A percentile compares a stretch with the other conserved stretches of the same genome.
Conservation (phyloP, 495 filamentous ascomycete species). For the Aspergillus wentii region DNA sequence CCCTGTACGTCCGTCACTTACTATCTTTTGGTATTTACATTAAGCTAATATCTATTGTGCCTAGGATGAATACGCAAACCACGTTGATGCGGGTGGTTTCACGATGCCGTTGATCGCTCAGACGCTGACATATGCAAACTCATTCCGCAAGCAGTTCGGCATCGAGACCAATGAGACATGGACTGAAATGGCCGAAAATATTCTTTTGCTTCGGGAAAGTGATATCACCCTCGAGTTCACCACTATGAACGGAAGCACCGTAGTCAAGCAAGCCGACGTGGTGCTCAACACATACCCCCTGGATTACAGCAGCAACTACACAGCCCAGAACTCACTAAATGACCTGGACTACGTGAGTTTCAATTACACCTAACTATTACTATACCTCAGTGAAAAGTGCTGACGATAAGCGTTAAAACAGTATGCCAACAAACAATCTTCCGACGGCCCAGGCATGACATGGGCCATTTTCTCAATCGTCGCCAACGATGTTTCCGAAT, state of each 20-base stretch:
- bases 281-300: slow-evolving; percentile 57
- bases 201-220: slow-evolving; percentile 50
- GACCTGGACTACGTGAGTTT: slow-evolving; percentile 52
- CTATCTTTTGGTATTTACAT: too few species aligned
- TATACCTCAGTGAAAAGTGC: not conserved
- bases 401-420: slow-evolving; percentile 13
- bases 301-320: slow-evolving; percentile 52
- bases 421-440: slow-evolving; percentile 60
- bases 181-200: slow-evolving; percentile 46
- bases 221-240: slow-evolving; percentile 68
- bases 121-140: slow-evolving; percentile 51
- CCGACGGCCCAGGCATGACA: slow-evolving; percentile 62
- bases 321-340: slow-evolving; percentile 39
- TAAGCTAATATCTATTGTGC: slow-evolving; percentile 2
- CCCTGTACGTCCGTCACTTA: slow-evolving; percentile 49
- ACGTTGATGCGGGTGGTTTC: slow-evolving; percentile 65
- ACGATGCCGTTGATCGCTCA: slow-evolving; percentile 64
- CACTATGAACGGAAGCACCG: slow-evolving; percentile 57
- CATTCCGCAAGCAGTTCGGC: slow-evolving; percentile 53
- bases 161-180: slow-evolving; percentile 46
- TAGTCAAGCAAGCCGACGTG: slow-evolving; percentile 64
- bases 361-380: not conserved
- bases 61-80: slow-evolving; percentile 69
- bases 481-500: slow-evolving; percentile 52
- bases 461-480: slow-evolving; percentile 61